Evolutionary conservation across 371 early-diverging fungal species (phyloP), one percentile per base, ranked within the genome.

Genomic region (Mortierella sp.): DNA sequence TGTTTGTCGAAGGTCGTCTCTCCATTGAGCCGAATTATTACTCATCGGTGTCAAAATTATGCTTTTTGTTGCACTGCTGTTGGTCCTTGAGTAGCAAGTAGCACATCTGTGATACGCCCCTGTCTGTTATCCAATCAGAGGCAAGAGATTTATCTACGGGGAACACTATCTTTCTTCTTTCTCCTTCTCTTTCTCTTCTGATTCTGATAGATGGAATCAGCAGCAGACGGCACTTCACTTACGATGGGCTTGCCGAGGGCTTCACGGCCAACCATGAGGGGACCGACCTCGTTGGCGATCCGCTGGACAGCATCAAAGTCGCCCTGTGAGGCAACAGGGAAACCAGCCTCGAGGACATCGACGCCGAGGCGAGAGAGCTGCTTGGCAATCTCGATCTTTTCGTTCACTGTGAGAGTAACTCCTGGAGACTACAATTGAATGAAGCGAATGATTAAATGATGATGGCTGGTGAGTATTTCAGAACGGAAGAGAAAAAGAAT

Each of bases 301-400:
- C 96, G 92, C 82, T 96, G 91, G 2, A 99, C 99, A n/a, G 98
- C 97, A 78, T 96, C 96, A 87, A 98, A 99, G 88, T 99, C 99
- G 58, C 98, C 99, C 24, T 94, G 90, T 4, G 97, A 97, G 14
- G 98, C 98, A 68, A 97, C 92, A 0, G 98, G 98, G 85, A 98
- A 98, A 14, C 98, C 98, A 14, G 98, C 98, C 88, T 98, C 99
- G 84, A 97, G 93, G 9, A 98, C 94, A 88, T 98, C 97, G 60
- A 98, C 98, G 77, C 99, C 99, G 52, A 98, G 92, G 72, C 93
- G 91, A 28, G 97, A 96, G 31, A 98, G 92, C 88, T 96, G 95
- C 79, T 93, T 94, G 11, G 99, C 99, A 76, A 99, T 97, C 80
- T 96, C 95, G 72, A 99, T 91, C 91, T 99, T 99, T 90, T 99